These are phyloP conservation scores for Saccharomyces hybrid DNA, from an alignment of 1,139 yeast species.

Conservation along the genomic window DNA sequence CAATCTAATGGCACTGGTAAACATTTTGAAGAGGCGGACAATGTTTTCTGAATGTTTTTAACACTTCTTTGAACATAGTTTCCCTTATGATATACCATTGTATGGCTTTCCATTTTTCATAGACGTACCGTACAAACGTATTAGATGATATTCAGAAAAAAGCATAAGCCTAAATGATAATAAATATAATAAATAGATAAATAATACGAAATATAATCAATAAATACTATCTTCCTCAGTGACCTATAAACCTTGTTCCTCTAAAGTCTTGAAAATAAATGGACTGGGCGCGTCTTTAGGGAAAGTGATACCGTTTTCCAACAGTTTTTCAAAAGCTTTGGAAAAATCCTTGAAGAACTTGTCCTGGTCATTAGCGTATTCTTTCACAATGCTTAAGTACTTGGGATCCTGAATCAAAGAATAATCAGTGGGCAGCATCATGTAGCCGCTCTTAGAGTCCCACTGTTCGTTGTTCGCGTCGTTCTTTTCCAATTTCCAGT, in stretches of 20 bases:
- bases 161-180: neutral
- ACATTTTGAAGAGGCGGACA: neutral
- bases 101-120: neutral
- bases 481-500: conserved; percentile 75
- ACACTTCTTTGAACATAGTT: neutral
- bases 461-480: conserved; percentile 64
- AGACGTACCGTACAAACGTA: neutral
- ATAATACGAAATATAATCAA: neutral
- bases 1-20: neutral
- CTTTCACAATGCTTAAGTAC: conserved; percentile 58
- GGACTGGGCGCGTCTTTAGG: conserved; percentile 42
- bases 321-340: conserved; percentile 56
- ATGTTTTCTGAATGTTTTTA: neutral
- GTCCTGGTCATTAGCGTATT: conserved; percentile 65
- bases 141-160: conserved; percentile 1
- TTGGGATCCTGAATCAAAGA: conserved; percentile 60
- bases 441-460: conserved; percentile 65
- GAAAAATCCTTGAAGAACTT: conserved; percentile 68
- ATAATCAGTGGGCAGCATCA: conserved; percentile 89
- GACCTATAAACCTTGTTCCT: conserved; percentile 45
- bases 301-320: conserved; percentile 69
- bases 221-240: neutral
- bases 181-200: neutral
- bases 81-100: neutral
- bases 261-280: conserved; percentile 55